Evolutionary conservation across 805 yeast species (phyloP).

Genomic region (Candida chauliodis): DNA sequence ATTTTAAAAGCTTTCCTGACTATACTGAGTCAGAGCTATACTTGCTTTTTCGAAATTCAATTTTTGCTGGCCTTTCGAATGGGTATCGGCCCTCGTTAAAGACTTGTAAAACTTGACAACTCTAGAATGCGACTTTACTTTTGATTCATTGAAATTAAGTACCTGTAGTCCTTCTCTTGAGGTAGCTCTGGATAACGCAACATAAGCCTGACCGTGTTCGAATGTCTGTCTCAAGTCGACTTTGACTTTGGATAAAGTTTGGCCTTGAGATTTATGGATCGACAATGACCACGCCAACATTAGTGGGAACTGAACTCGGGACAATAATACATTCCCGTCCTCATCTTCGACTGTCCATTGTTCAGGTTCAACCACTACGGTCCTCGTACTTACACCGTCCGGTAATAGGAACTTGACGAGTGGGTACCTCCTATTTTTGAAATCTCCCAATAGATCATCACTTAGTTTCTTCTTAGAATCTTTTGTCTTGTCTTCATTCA

Average conservation of each 20-base stretch:
- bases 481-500: conserved; percentile 15
- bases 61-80: conserved; percentile 2
- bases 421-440: conserved; percentile 56
- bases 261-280: conserved; percentile 96
- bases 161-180: conserved; percentile 81
- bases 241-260: conserved; percentile 77
- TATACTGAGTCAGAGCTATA: too few species aligned
- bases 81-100: conserved; percentile 20
- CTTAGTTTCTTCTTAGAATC: conserved; percentile 49
- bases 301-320: conserved; percentile 78
- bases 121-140: conserved; percentile 65
- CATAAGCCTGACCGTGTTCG: conserved; percentile 95
- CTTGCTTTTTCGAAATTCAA: conserved; percentile 6
- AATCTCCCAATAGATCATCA: conserved; percentile 39
- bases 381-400: conserved; percentile 64
- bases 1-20: too few species aligned
- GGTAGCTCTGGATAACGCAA: conserved; percentile 89
- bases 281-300: conserved; percentile 96
- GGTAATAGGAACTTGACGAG: conserved; percentile 71
- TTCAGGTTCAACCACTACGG: conserved; percentile 79
- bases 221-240: conserved; percentile 76
- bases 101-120: conserved; percentile 68
- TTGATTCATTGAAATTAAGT: conserved; percentile 58
- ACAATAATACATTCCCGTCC: conserved; percentile 59
- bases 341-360: conserved; percentile 79